Base-by-base conservation (phyloP, 331 rosid species). In the Telfairia occidentalis region DNA sequence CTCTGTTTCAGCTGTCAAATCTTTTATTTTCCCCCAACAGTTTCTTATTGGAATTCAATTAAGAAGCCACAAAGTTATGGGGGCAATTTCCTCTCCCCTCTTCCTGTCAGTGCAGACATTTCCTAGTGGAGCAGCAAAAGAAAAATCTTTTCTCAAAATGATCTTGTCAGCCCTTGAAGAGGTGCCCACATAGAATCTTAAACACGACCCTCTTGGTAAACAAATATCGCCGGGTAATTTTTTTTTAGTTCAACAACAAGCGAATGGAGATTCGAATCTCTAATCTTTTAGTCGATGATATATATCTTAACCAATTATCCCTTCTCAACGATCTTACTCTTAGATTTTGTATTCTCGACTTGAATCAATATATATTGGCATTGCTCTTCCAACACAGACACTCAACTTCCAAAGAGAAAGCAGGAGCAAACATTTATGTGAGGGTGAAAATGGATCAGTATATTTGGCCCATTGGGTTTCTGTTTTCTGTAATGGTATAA, bases 21-120 rank as follows among this genome's bases (percentile, higher is more conserved):
- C 52, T 19, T 19, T 66, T 24, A 34, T 65, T 37, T 16, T 3
- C 18, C 50, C n/a, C 15, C 13, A 21, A 67, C 30, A 12, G 30
- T 67, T 65, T 24, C 34, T 67, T 21, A 40, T 24, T 69, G 37
- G 74, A 43, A 69, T 43, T 69, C 74, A 69, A 24, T 26, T 69
- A 26, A 55, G 54, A 69, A 66, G 21, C 73, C 73, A 66, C 53
- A 37, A 43, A 37, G 35, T 67, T 28, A 37, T 35, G 1, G 11
- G 65, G 37, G 15, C 13, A 29, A 29, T 6, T 30, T 60, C 67
- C 64, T 9, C 34, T 10, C 35, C 63, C 35, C 63, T 0, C 32
- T 10, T 10, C 32, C 2, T 60, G 30, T 30, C 69, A 60, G 5
- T 30, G 43, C 43, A 60, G 40, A 60, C 69, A 60, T 29, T 2